These are phyloP conservation scores for Metschnikowia lunata DNA, from an alignment of 805 yeast species.

Conservation along the genomic window DNA sequence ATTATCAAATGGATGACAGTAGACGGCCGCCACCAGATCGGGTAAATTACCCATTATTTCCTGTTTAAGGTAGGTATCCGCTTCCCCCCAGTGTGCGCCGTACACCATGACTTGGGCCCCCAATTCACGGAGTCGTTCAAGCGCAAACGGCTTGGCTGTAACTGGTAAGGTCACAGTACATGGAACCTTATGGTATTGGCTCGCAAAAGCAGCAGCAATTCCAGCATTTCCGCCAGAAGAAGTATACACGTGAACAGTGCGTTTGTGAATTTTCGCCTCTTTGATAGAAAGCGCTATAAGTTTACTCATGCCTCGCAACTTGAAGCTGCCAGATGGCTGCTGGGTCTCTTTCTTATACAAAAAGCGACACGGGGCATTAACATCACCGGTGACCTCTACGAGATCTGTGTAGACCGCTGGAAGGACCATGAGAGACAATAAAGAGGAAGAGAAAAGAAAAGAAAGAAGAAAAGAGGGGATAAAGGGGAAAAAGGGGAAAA, in stretches of 20 bases:
- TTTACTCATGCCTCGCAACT: constrained; percentile 51
- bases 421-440: not conserved
- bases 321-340: constrained; percentile 58
- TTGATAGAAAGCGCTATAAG: constrained; percentile 33
- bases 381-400: constrained; percentile 30
- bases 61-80: constrained; percentile 39
- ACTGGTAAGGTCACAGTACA: constrained; percentile 63
- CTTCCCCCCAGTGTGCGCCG: constrained; percentile 48
- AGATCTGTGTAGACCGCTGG: constrained; percentile 36
- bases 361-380: constrained; percentile 34
- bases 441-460: not conserved
- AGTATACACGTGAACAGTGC: constrained; percentile 39
- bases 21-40: constrained; percentile 31
- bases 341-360: constrained; percentile 46
- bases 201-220: constrained; percentile 49
- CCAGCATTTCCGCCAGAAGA: constrained; percentile 60
- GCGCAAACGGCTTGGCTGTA: constrained; percentile 41
- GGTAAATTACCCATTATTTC: constrained; percentile 13
- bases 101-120: constrained; percentile 49
- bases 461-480: too few species aligned
- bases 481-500: too few species aligned
- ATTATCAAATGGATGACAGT: constrained; percentile 54
- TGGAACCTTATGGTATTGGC: constrained; percentile 29
- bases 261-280: constrained; percentile 21
- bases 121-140: constrained; percentile 38